phyloP scores from a whole-genome alignment of 306 rosid species.

The Oemleria cerasiformis region DNA sequence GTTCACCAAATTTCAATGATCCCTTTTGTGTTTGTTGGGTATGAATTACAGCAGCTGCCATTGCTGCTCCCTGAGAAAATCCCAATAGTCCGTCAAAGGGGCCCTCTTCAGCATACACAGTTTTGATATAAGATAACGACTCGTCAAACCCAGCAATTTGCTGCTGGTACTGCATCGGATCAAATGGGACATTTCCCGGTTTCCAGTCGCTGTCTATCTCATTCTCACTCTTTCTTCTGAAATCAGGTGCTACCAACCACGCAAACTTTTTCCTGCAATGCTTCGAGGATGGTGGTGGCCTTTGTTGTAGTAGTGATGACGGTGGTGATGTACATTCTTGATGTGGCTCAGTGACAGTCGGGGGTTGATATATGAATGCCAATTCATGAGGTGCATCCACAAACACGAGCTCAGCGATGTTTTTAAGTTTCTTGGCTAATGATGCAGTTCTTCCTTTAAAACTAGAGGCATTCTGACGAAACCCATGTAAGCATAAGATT shows the following conservation, averaged over 20 bases:
- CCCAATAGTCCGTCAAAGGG: constrained; percentile 88
- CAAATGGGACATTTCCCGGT: constrained; percentile 64
- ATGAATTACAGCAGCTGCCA: constrained; percentile 63
- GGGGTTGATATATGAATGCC: constrained; percentile 75
- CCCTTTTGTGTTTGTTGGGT: constrained; percentile 31
- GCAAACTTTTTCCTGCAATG: constrained; percentile 74
- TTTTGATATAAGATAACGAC: constrained; percentile 57
- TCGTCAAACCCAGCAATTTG: constrained; percentile 70
- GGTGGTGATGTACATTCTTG: constrained; percentile 25
- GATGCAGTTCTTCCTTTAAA: constrained; percentile 92
- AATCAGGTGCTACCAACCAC: constrained; percentile 65
- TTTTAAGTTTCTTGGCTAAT: constrained; percentile 74
- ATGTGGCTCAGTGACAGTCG: not conserved
- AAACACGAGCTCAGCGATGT: constrained; percentile 60
- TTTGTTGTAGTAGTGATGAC: constrained; percentile 28
- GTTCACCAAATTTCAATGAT: constrained; percentile 28
- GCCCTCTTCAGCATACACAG: constrained; percentile 51
- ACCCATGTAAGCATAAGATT: constrained; percentile 89
- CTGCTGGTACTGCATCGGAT: constrained; percentile 72
- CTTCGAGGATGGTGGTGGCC: constrained; percentile 62
- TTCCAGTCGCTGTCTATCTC: constrained; percentile 38
- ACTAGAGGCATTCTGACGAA: constrained; percentile 85
- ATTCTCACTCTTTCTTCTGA: constrained; percentile 22
- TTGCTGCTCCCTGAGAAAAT: constrained; percentile 92
- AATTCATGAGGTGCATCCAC: constrained; percentile 83